A percentile compares a stretch with the other conserved stretches of the same genome.
Evolutionary conservation across 1,139 yeast genomes (phyloP).

Genomic region (Martiniozyma asiatica): DNA sequence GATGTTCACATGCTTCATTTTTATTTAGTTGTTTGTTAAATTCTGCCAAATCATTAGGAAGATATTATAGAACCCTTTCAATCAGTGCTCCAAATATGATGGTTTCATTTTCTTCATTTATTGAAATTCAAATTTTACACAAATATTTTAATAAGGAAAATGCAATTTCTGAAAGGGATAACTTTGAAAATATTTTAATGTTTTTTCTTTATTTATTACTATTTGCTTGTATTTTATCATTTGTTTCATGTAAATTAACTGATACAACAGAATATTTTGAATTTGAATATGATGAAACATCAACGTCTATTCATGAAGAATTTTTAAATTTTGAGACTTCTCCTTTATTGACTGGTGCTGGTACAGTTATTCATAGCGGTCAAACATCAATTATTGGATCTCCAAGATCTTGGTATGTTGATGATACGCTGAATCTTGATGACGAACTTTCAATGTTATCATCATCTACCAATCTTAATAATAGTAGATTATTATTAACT

Average conservation of each 20-base stretch:
- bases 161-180: conserved; percentile 10
- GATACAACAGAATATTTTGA: conserved; percentile 17
- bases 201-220: conserved; percentile 14
- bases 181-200: conserved; percentile 13
- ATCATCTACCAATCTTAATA: conserved; percentile 6
- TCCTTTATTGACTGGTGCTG: conserved; percentile 22
- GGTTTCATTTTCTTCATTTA: conserved; percentile 21
- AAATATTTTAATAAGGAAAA: conserved; percentile 4
- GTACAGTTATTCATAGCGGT: conserved; percentile 16
- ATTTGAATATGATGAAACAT: conserved; percentile 13
- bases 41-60: conserved; percentile 22
- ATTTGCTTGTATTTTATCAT: conserved; percentile 12
- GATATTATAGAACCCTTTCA: conserved; percentile 20
- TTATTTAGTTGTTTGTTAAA: conserved; percentile 21
- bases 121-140: conserved; percentile 17
- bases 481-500: conserved; percentile 2
- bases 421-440: conserved; percentile 15
- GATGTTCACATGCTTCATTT: conserved; percentile 21
- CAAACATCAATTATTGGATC: conserved; percentile 16
- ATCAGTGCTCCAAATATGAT: conserved; percentile 23
- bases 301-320: conserved; percentile 8
- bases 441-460: conserved; percentile 19
- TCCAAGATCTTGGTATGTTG: conserved; percentile 19
- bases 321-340: conserved; percentile 21
- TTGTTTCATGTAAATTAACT: conserved; percentile 19